These are phyloP conservation scores for Vitis rupestris DNA, from an alignment of 164 flowering plant genomes.

Conservation along the genomic window DNA sequence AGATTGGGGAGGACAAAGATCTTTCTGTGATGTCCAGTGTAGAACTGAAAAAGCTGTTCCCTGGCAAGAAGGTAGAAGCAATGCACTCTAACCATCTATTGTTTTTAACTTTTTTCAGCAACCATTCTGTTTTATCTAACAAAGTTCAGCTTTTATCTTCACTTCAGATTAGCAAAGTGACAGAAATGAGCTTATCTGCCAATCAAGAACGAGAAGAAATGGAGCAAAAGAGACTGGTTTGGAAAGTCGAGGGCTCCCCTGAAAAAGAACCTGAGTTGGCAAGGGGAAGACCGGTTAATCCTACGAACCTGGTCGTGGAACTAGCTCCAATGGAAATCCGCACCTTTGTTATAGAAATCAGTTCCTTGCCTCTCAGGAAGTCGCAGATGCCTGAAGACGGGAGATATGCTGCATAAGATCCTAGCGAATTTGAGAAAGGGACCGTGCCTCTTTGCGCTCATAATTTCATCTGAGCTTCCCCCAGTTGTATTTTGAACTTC, in stretches of 20 bases:
- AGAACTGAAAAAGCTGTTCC: conserved; percentile 72
- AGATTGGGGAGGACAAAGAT: conserved; percentile 83
- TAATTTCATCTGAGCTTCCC: too few relatives aligned
- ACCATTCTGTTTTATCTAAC: not conserved
- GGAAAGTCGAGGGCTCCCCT: conserved; percentile 63
- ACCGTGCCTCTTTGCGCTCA: not conserved
- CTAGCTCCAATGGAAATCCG: conserved; percentile 93
- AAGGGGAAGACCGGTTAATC: conserved; percentile 78
- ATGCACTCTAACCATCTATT: not conserved
- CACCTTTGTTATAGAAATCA: conserved; percentile 57
- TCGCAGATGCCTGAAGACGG: conserved; percentile 15
- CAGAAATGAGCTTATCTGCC: conserved; percentile 78
- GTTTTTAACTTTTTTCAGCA: not conserved
- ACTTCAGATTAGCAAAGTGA: conserved; percentile 64
- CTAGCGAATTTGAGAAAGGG: not conserved
- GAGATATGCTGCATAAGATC: not conserved
- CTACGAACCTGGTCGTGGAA: conserved; percentile 57
- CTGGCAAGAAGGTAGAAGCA: conserved; percentile 62
- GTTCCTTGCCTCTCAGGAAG: conserved; percentile 5
- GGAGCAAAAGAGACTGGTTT: conserved; percentile 75
- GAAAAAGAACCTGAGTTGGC: conserved; percentile 25
- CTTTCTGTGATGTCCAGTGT: conserved; percentile 58
- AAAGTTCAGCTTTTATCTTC: not conserved
- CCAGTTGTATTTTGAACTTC: not conserved
- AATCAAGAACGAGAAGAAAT: conserved; percentile 82